A percentile compares a stretch with the other conserved stretches of the same genome.
These are phyloP conservation scores for Monosporozyma siamensis DNA, from an alignment of 805 yeast genomes.

Conservation along the genomic window DNA sequence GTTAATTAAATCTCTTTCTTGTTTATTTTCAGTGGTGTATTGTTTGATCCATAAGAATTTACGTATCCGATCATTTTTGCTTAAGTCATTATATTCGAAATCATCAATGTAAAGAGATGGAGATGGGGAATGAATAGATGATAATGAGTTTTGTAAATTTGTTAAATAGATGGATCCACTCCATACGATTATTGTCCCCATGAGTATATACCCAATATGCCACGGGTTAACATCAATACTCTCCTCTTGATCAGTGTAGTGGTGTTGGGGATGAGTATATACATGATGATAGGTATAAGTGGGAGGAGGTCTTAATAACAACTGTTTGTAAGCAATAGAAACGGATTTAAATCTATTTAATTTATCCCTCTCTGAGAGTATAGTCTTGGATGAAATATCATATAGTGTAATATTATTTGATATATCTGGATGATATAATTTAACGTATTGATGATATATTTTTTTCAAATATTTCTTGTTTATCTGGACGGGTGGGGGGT, in stretches of 20 bases:
- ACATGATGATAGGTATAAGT: not conserved
- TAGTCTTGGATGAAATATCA: not conserved
- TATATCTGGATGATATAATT: conserved; percentile 76
- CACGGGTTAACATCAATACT: not conserved
- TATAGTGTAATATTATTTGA: not conserved
- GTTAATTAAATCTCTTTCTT: too few species aligned
- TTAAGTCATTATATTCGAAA: too few species aligned
- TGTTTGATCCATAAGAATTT: not conserved
- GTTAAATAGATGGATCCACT: not conserved
- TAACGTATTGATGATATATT: conserved; percentile 53
- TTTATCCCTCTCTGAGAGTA: conserved; percentile 25
- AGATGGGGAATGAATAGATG: too few species aligned
- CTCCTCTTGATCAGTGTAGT: too few species aligned
- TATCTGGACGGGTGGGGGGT: too few species aligned
- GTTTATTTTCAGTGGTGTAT: not conserved
- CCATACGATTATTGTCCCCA: not conserved
- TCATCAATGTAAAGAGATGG: too few species aligned
- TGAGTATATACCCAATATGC: not conserved
- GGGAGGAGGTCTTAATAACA: too few species aligned
- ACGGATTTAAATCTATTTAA: conserved; percentile 41
- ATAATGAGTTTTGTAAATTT: not conserved
- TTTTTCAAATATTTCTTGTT: conserved; percentile 35
- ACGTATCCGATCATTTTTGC: not conserved
- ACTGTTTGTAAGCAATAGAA: conserved; percentile 44
- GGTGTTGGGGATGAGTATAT: not conserved